Evolutionary conservation across 306 rosid species (phyloP).

Genomic region (Nissolia schottii): DNA sequence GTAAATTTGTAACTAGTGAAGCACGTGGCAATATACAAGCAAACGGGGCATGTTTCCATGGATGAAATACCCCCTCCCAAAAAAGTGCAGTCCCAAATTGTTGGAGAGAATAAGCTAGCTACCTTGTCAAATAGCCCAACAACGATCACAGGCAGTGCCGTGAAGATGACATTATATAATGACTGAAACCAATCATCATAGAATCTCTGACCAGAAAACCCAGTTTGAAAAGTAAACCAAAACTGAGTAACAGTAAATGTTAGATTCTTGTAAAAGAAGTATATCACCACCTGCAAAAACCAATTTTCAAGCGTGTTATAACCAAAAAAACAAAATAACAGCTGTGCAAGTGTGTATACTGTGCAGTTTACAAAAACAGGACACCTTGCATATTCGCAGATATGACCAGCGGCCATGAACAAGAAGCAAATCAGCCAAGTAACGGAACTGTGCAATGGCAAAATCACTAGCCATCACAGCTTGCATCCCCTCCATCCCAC

Average conservation of each 20-base stretch:
- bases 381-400: slow-evolving; percentile 94
- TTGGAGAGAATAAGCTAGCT: slow-evolving; percentile 18
- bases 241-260: slow-evolving; percentile 94
- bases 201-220: slow-evolving; percentile 97
- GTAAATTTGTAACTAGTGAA: slow-evolving; percentile 4
- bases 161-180: slow-evolving; percentile 83
- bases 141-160: slow-evolving; percentile 89
- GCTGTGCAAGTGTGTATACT: background rate
- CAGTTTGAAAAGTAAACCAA: slow-evolving; percentile 98
- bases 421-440: slow-evolving; percentile 88
- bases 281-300: slow-evolving; percentile 74
- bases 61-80: background rate
- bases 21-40: background rate
- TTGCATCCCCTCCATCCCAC: slow-evolving; percentile 99
- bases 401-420: slow-evolving; percentile 99
- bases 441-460: slow-evolving; percentile 98
- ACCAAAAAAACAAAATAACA: background rate
- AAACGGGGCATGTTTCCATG: background rate
- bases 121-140: slow-evolving; percentile 98
- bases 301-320: slow-evolving; percentile 10
- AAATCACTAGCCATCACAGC: slow-evolving; percentile 99
- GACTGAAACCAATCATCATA: slow-evolving; percentile 98
- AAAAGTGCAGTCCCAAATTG: background rate
- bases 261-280: slow-evolving; percentile 97
- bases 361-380: slow-evolving; percentile 3